Conservation (phyloP, 2,329 filamentous ascomycete genomes). For the Arachnopeziza araneosa region DNA sequence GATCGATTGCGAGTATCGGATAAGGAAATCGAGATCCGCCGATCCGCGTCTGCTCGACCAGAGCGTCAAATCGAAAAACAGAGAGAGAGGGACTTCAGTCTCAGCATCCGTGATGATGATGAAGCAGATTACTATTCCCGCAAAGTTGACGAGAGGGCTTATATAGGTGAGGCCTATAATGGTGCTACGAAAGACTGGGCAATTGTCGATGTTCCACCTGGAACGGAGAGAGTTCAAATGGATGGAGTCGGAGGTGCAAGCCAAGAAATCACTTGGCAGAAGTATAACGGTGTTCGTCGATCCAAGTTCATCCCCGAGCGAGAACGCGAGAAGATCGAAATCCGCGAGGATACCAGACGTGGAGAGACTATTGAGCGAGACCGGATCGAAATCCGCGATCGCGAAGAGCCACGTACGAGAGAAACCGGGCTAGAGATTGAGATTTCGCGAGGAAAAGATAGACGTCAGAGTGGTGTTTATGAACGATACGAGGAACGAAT, state of each 20-base stretch:
- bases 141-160: conserved; percentile 62
- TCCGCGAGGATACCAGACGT: neutral
- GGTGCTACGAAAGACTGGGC: conserved; percentile 73
- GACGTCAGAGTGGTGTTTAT: conserved; percentile 16
- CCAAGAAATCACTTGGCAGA: conserved; percentile 73
- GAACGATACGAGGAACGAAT: conserved; percentile 39
- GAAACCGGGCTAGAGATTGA: conserved; percentile 26
- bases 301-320: conserved; percentile 69
- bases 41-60: conserved; percentile 26
- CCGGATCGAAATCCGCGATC: conserved; percentile 14
- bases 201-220: conserved; percentile 78
- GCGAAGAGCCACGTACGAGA: conserved; percentile 14
- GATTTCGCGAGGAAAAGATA: conserved; percentile 18
- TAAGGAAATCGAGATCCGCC: conserved; percentile 22
- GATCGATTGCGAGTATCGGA: conserved; percentile 33
- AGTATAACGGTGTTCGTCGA: conserved; percentile 71
- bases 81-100: conserved; percentile 14
- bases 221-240: conserved; percentile 76
- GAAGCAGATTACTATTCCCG: conserved; percentile 60
- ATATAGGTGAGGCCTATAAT: conserved; percentile 67
- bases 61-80: conserved; percentile 9
- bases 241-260: conserved; percentile 70
- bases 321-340: conserved; percentile 33
- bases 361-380: neutral
- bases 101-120: conserved; percentile 29